Base-by-base conservation (phyloP, 2,329 filamentous ascomycete genomes). In the Daldinia eschscholtzii region DNA sequence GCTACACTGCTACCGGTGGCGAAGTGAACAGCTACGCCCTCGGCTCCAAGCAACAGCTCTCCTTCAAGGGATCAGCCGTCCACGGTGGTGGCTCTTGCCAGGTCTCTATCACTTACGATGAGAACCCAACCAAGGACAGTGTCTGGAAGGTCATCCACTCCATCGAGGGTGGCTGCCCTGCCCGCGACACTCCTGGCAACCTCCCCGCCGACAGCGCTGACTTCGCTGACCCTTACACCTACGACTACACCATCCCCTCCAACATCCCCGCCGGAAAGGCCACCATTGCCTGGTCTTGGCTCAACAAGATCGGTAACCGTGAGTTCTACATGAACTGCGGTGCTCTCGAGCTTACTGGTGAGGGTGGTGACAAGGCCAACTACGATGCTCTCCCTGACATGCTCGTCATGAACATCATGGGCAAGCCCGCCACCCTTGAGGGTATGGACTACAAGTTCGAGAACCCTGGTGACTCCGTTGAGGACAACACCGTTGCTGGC, bases 261-360 rank as follows among this genome's bases (percentile, higher is more conserved):
- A 87, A 90, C 23, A 86, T 98, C 53, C 88, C 90, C 7, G 83
- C 90, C 1, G 96, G 95, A 3, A 87, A 94, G 44, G 94, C 92
- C 28, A 92, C 90, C 0, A 84, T 98, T 4, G 93, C 93, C 0
- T 98, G 94, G 94, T 93, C 93, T 0, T 98, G 96, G 96, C 89
- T 97, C 81, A 98, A 98, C 84, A 92, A 91, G 67, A 77, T 97
- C 9, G 96, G 96, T 2, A 97, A 97, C 83, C 91, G 94, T 0
- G 96, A 98, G 79, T 93, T 97, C 86, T 64, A 98, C 86, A 97
- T 97, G 94, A 97, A 97, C 86, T 99, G 95, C 74, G 93, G 92
- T 0, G 89, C 93, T 0, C 80, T 97, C 55, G 86, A 84, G 0
- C 85, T 98, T 26, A 88, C 87, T 0, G 87, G 87, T 7, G 72